phyloP scores from a whole-genome alignment of 345 rosid genomes.

The Eucalyptus sideroxylon region DNA sequence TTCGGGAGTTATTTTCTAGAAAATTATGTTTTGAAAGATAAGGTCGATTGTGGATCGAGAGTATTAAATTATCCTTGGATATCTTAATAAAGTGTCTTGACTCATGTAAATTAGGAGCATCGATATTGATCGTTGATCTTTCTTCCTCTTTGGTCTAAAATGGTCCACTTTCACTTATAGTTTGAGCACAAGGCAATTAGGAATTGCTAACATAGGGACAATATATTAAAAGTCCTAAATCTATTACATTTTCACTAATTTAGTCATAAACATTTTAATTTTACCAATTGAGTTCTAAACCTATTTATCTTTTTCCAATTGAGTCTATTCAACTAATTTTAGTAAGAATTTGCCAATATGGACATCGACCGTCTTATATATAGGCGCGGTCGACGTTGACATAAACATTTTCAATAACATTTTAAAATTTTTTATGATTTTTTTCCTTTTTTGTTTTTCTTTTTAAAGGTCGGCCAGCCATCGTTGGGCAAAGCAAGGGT shows the following conservation, averaged over 20 bases:
- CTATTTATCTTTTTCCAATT: no score
- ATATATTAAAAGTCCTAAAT: no score
- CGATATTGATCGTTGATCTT: not conserved
- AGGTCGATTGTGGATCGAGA: not conserved
- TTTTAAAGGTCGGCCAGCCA: no score
- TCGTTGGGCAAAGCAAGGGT: fast-evolving
- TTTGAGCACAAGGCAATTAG: not conserved
- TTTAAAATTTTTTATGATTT: no score
- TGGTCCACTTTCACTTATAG: not conserved
- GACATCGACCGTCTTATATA: fast-evolving
- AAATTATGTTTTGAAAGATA: not conserved
- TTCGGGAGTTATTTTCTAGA: not conserved
- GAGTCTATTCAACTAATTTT: no score
- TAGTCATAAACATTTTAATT: no score
- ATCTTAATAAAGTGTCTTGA: not conserved
- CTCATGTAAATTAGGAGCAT: not conserved
- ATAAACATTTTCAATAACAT: no score
- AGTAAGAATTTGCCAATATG: fast-evolving
- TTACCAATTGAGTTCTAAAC: no score
- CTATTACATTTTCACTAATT: no score
- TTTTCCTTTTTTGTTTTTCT: no score
- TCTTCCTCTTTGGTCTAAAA: not conserved
- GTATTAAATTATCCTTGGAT: not conserved
- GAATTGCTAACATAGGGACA: not conserved
- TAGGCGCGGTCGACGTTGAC: fast-evolving